A percentile compares a stretch with the other conserved stretches of the same genome.
Evolutionary conservation across 2,329 filamentous ascomycete species (phyloP).

Genomic region (Colletotrichum coccodes): DNA sequence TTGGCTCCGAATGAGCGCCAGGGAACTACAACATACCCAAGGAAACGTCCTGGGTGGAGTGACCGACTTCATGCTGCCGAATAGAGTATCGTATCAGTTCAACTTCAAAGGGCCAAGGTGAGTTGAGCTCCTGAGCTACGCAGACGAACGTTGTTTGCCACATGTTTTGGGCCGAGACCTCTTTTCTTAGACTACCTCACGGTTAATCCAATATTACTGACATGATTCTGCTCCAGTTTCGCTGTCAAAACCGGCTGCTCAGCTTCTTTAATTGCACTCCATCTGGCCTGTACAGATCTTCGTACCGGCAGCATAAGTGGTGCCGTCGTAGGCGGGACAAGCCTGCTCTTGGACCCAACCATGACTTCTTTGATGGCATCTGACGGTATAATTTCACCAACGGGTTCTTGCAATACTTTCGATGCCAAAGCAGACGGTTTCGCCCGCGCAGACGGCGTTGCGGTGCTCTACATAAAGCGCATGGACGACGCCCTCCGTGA

Average conservation of each 20-base stretch:
- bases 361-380: slow-evolving; percentile 24
- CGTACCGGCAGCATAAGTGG: slow-evolving; percentile 26
- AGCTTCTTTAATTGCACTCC: slow-evolving; percentile 35
- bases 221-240: slow-evolving; percentile 34
- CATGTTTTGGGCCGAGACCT: no score
- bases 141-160: no score
- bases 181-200: no score
- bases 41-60: background rate
- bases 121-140: no score
- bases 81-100: slow-evolving; percentile 44
- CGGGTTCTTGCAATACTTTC: slow-evolving; percentile 37
- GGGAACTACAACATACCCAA: background rate
- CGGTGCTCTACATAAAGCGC: slow-evolving; percentile 51
- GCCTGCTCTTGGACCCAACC: slow-evolving; percentile 40
- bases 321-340: slow-evolving; percentile 38
- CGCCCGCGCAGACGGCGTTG: slow-evolving; percentile 53
- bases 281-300: slow-evolving; percentile 36
- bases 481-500: slow-evolving; percentile 51
- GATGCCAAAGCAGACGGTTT: slow-evolving; percentile 53
- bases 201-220: background rate
- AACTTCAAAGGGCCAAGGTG: slow-evolving; percentile 45
- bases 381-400: slow-evolving; percentile 32
- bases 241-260: slow-evolving; percentile 42
- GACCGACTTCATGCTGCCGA: slow-evolving; percentile 39
- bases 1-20: slow-evolving; percentile 32